Base-by-base conservation (phyloP, 192 early-diverging fungal genomes). In the Phlyctochytrium bullatum region DNA sequence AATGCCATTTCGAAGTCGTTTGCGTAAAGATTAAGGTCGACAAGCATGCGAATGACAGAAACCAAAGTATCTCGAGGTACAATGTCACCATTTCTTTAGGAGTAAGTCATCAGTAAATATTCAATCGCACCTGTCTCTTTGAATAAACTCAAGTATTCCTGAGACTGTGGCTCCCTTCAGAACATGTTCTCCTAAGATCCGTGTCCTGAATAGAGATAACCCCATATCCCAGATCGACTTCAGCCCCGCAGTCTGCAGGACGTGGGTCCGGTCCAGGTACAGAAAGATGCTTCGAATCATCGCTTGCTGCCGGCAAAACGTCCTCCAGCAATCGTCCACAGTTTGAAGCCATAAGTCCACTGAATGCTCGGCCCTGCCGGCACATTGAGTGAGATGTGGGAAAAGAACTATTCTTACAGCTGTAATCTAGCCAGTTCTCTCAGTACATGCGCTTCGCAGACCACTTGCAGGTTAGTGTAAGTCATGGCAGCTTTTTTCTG, bases 191-290 rank as follows among this genome's bases (percentile, higher is more conserved):
- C 68, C 72, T 47, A 80, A 53, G 27, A 95, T 63, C 24, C 80
- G 78, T 14, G 66, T 69, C 36, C 93, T 86, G 76, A 95, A 98
- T 23, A 95, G 77, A 33, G 85, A 82, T 54, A 96, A 81, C 3
- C 94, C 94, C 83, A 95, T 87, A 50, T 97, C 93, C 89, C 92
- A 95, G 58, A 97, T 71, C 23, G 88, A 88, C 57, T 77, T 72
- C 3, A 91, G 65, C 28, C 80, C 80, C 16, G 86, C 63, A 0
- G 87, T 89, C 53, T 93, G 89, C 34, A 93, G 77, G 23, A 92
- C 90, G 74, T 91, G 94, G 2, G 93, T 94, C 54, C 95, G 92
- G 75, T 97, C 95, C 56, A 97, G 76, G 67, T 94, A 94, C 59
- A 97, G 76, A 66, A 97, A 94, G 23, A 97, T 88, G 69, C 87